Base-by-base conservation (phyloP, 2,329 filamentous ascomycete genomes). In the Aureobasidium sp. region DNA sequence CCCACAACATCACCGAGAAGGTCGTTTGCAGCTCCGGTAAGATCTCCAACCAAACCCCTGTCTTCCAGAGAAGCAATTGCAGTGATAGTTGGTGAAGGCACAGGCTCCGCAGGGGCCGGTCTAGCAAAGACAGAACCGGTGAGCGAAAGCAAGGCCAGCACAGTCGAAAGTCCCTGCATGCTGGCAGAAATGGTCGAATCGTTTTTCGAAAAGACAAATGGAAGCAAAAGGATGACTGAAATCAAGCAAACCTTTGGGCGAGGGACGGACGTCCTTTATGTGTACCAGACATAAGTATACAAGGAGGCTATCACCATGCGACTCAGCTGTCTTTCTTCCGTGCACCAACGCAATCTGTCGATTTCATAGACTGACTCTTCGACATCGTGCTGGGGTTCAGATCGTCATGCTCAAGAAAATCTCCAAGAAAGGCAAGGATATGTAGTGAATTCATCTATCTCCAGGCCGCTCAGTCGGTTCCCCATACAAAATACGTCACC, bases 31-130 rank as follows among this genome's bases (percentile, higher is more conserved):
- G 10, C 61, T 3, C 60, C 48, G 1, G 62, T 47, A 49, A 63
- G 45, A 58, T 52, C 55, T 44, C 66, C 41, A 36, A 63, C 47
- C 25, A 63, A 50, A 49, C 59, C 48, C 7, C 64, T 50, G 37
- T 63, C 63, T n/a, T 64, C 62, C 9, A 63, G 48, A 15, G 36
- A 30, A 39, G 63, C n/a, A 34, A 41, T 32, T 15, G 44, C 25
- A n/a, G 55, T 54, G 10, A 15, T n/a, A 2, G 25, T 15, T 15
- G 59, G 37, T 25, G 50, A 37, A 36, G 63, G 61, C 8, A 54
- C 60, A 30, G 60, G 49, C n/a, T 27, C 53, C 15, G 11, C 59
- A 32, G 63, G 63, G 36, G 63, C 63, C 30, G 63, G 63, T 41
- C 44, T 47, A 48, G 61, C 63, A 10, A 64, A 15, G 27, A 45